phyloP scores from a whole-genome alignment of 2,329 filamentous ascomycete genomes.

The Botrytis squamosa region DNA sequence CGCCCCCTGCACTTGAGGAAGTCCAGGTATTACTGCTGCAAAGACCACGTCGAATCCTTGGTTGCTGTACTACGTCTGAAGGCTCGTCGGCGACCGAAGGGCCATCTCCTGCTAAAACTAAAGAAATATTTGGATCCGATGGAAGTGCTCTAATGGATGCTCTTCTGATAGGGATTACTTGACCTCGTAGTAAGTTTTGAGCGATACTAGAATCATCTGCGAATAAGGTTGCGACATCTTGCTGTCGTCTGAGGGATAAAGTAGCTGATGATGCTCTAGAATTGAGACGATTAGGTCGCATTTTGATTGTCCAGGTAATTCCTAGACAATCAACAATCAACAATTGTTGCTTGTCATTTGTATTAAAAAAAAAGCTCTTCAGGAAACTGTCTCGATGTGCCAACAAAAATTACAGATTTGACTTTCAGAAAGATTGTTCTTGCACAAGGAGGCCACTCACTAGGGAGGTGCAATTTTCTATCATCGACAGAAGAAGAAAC shows the following conservation, averaged over 20 bases:
- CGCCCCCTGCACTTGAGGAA: constrained; percentile 51
- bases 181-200: constrained; percentile 29
- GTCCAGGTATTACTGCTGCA: constrained; percentile 55
- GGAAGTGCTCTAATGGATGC: constrained; percentile 25
- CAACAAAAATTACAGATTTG: not conserved
- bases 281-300: constrained; percentile 37
- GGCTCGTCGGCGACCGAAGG: not conserved
- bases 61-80: not conserved
- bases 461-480: not conserved
- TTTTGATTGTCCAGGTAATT: constrained; percentile 26
- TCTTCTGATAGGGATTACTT: constrained; percentile 28
- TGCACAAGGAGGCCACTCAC: not conserved
- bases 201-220: constrained; percentile 33
- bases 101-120: not conserved
- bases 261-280: constrained; percentile 34
- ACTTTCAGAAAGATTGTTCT: not conserved
- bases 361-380: not conserved
- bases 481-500: constrained; percentile 10
- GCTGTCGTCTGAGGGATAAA: constrained; percentile 29
- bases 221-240: constrained; percentile 20
- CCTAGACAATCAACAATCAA: constrained; percentile 12
- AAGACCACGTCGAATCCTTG: constrained; percentile 22
- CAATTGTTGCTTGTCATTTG: not conserved
- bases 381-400: not conserved
- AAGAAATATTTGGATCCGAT: constrained; percentile 14